Evolutionary conservation across 139 green algal genomes (phyloP).

Genomic region (Pedinophyceae sp.): DNA sequence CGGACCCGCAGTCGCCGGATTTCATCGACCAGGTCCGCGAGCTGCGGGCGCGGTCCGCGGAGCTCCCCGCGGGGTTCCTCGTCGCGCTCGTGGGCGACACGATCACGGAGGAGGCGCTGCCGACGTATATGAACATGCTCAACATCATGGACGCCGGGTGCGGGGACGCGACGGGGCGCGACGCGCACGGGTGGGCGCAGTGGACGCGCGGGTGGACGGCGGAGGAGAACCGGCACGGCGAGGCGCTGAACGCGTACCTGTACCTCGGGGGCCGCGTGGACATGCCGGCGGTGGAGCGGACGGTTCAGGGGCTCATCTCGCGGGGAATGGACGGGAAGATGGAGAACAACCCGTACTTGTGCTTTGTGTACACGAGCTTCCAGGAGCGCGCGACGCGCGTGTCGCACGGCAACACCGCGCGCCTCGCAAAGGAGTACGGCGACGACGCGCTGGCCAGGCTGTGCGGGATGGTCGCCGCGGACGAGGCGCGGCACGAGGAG

Average conservation of each 20-base stretch:
- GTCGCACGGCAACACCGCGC: constrained; percentile 89
- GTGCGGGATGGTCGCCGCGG: constrained; percentile 75
- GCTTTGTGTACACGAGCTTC: constrained; percentile 98
- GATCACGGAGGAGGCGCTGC: constrained; percentile 97
- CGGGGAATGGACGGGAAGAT: constrained; percentile 90
- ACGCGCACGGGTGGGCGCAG: background rate
- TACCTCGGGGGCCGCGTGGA: constrained; percentile 37
- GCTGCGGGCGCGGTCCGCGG: constrained; percentile 56
- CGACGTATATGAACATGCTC: constrained; percentile 99
- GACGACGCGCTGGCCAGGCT: constrained; percentile 76
- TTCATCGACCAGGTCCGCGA: constrained; percentile 84
- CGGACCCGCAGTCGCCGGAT: constrained; percentile 55
- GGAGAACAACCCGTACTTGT: constrained; percentile 98
- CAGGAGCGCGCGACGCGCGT: constrained; percentile 65
- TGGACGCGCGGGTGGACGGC: constrained; percentile 72
- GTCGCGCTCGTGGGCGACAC: constrained; percentile 86
- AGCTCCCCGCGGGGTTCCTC: constrained; percentile 87
- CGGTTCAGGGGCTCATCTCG: constrained; percentile 96
- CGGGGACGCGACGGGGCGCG: background rate
- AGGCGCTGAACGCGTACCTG: constrained; percentile 96
- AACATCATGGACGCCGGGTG: constrained; percentile 84
- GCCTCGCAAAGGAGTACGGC: constrained; percentile 67
- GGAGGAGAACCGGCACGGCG: constrained; percentile 97
- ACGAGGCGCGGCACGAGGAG: constrained; percentile 91
- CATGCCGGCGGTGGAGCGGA: constrained; percentile 62